These are phyloP conservation scores for Cordyceps javanica DNA, from an alignment of 2,329 filamentous ascomycete species.

Conservation along the genomic window DNA sequence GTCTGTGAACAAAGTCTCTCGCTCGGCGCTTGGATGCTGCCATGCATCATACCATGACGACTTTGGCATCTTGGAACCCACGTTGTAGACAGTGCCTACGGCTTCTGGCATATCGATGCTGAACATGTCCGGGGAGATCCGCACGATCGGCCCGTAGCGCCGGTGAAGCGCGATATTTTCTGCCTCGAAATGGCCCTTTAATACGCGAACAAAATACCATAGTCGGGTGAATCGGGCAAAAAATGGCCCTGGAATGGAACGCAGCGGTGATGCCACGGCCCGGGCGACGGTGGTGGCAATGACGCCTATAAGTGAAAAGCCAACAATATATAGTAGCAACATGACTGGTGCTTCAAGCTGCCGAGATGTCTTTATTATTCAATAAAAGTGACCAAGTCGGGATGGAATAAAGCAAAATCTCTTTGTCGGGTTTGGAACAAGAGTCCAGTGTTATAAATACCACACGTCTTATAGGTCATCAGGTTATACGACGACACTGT, in stretches of 20 bases:
- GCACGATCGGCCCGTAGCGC: constrained; percentile 34
- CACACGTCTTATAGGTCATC: neutral
- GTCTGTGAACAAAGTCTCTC: constrained; percentile 26
- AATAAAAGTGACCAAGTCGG: no score
- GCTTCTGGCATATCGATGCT: constrained; percentile 32
- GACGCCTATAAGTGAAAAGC: neutral
- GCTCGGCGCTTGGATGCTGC: constrained; percentile 19
- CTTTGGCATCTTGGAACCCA: constrained; percentile 24
- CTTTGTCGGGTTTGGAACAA: neutral
- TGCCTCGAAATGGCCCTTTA: constrained; percentile 30
- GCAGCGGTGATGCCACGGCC: constrained; percentile 25
- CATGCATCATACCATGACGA: constrained; percentile 23
- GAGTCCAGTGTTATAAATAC: no score
- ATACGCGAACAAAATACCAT: constrained; percentile 36
- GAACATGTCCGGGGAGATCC: constrained; percentile 34
- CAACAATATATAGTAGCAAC: neutral
- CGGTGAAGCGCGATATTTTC: constrained; percentile 34
- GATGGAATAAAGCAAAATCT: no score
- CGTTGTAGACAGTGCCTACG: constrained; percentile 35
- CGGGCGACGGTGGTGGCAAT: neutral
- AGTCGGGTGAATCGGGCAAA: constrained; percentile 35
- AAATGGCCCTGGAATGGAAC: constrained; percentile 38
- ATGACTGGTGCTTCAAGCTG: neutral
- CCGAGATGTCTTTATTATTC: neutral
- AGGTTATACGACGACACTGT: neutral